phyloP scores from a whole-genome alignment of 179 eudicot species.

The Patellifolia procumbens region DNA sequence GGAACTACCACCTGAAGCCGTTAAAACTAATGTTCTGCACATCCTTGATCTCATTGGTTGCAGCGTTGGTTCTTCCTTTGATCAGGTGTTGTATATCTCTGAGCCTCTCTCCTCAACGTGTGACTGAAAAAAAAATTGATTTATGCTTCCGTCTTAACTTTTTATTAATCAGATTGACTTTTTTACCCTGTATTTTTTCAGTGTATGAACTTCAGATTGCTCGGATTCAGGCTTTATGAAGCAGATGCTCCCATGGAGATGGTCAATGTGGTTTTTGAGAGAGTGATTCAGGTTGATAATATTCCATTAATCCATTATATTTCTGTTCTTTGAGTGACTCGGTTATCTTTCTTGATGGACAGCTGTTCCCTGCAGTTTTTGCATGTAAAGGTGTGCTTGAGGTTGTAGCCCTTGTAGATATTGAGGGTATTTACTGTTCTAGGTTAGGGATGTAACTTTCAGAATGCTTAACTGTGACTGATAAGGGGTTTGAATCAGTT shows the following conservation, averaged over 20 bases:
- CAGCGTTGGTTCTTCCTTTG: conserved; percentile 54
- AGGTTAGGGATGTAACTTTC: neutral
- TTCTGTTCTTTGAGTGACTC: conserved; percentile 5
- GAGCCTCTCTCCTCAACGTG: neutral
- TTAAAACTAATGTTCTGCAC: conserved; percentile 47
- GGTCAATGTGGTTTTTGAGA: conserved; percentile 43
- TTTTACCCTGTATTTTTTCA: conserved; percentile 35
- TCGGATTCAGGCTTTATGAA: conserved; percentile 76
- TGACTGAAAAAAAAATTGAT: neutral
- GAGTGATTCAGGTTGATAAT: conserved; percentile 51
- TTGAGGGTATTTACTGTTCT: neutral
- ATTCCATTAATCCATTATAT: conserved; percentile 12
- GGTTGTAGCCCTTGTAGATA: neutral
- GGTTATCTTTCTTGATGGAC: conserved; percentile 13
- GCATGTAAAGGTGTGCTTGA: neutral
- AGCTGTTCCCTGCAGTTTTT: neutral
- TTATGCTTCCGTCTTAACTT: conserved; percentile 10
- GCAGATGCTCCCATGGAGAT: conserved; percentile 36
- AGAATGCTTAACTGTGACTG: neutral
- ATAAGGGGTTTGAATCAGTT: neutral
- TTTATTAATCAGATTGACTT: conserved; percentile 18
- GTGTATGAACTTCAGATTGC: conserved; percentile 71
- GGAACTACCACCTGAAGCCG: conserved; percentile 60
- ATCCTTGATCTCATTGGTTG: conserved; percentile 56
- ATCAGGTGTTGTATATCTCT: conserved; percentile 49